Evolutionary conservation across 2,329 filamentous ascomycete species (phyloP).

Genomic region (Aspergillus sp.): DNA sequence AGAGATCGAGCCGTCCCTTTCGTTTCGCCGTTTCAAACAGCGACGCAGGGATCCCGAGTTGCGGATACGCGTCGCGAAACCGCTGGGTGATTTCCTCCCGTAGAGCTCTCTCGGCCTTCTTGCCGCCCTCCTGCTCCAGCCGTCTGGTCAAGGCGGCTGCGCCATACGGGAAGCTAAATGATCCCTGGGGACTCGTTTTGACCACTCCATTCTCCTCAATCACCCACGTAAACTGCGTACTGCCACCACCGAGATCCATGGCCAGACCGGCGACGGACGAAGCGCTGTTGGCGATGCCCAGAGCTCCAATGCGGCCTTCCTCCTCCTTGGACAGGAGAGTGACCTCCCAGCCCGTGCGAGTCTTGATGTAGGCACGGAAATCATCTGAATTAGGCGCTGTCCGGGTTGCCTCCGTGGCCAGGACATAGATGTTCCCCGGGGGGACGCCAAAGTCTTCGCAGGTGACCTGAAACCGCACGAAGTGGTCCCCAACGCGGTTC

Average conservation of each 20-base stretch:
- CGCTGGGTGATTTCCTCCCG: conserved; percentile 55
- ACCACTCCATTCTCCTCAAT: conserved; percentile 50
- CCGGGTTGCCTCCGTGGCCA: conserved; percentile 87
- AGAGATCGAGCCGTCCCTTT: conserved; percentile 63
- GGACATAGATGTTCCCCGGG: conserved; percentile 61
- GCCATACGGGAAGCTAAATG: conserved; percentile 67
- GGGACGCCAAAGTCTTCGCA: conserved; percentile 70
- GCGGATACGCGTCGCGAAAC: conserved; percentile 59
- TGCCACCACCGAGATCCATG: conserved; percentile 80
- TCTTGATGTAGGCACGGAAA: conserved; percentile 64
- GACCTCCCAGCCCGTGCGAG: conserved; percentile 65
- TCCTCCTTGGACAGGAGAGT: conserved; percentile 72
- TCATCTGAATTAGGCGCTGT: conserved; percentile 70
- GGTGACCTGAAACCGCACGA: conserved; percentile 69
- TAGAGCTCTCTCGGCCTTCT: conserved; percentile 48
- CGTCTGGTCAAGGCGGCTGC: conserved; percentile 63
- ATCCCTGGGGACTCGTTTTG: conserved; percentile 51
- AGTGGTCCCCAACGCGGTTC: conserved; percentile 59
- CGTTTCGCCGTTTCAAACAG: conserved; percentile 44
- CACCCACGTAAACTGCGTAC: conserved; percentile 69
- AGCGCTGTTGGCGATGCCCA: conserved; percentile 77
- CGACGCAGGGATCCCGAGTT: conserved; percentile 55
- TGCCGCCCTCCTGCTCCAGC: conserved; percentile 44
- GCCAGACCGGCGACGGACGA: conserved; percentile 70
- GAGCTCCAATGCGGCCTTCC: conserved; percentile 77